These are phyloP conservation scores for Aspergillus fijiensis DNA, from an alignment of 2,329 filamentous ascomycete genomes.

Conservation along the genomic window DNA sequence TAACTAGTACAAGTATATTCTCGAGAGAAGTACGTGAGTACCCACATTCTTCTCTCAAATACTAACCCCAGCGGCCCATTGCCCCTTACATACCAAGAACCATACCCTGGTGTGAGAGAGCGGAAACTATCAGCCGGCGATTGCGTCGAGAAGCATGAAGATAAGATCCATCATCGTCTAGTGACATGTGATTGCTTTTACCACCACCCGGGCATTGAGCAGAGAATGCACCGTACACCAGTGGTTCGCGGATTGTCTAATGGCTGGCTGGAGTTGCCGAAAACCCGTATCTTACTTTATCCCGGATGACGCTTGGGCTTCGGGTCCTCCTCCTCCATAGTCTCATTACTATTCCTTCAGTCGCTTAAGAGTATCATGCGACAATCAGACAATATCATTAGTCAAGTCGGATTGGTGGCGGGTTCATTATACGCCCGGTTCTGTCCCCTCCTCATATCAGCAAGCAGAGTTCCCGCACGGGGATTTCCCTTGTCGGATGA, in stretches of 20 bases:
- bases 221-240: neutral
- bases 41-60: neutral
- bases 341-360: neutral
- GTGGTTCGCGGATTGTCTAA: neutral
- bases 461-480: neutral
- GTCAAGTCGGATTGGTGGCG: neutral
- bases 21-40: too few species aligned
- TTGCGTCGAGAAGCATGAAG: neutral
- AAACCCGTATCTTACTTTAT: conserved; percentile 17
- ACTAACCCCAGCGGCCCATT: neutral
- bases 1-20: too few species aligned
- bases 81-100: neutral
- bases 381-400: neutral
- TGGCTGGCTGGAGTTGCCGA: conserved; percentile 12
- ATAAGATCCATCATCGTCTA: neutral
- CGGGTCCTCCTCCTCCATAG: neutral
- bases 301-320: conserved; percentile 1
- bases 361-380: neutral
- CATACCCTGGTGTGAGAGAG: neutral
- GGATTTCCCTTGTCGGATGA: neutral
- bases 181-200: neutral
- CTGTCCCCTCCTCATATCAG: neutral
- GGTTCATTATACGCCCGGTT: neutral
- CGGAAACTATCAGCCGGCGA: neutral
- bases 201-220: neutral